phyloP scores from a whole-genome alignment of 257 asterid genomes.

The Gentiana straminea region DNA sequence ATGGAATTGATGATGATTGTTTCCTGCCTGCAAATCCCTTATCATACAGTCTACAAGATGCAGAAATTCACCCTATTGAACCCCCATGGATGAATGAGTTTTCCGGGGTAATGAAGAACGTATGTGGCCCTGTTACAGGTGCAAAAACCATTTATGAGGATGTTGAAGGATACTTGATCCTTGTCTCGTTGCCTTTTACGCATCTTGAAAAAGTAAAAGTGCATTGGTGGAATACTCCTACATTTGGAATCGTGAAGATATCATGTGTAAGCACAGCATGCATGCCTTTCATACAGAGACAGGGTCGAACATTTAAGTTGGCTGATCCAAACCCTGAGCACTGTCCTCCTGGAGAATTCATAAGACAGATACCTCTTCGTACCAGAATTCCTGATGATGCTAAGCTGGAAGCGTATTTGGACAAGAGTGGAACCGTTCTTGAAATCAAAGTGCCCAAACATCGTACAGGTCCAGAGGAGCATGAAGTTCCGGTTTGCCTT shows the following conservation, averaged over 20 bases:
- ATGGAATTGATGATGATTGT: conserved; percentile 39
- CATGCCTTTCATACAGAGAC: conserved; percentile 46
- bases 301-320: conserved; percentile 54
- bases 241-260: conserved; percentile 57
- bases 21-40: conserved; percentile 22
- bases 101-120: conserved; percentile 47
- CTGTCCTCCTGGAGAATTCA: conserved; percentile 77
- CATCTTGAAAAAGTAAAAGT: conserved; percentile 67
- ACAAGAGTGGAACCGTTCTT: conserved; percentile 53
- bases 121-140: conserved; percentile 60
- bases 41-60: conserved; percentile 27
- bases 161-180: conserved; percentile 42
- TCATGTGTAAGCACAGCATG: conserved; percentile 49
- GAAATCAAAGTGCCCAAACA: conserved; percentile 71
- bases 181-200: conserved; percentile 59
- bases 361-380: conserved; percentile 54
- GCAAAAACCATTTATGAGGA: conserved; percentile 67
- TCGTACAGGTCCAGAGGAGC: conserved; percentile 57
- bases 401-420: conserved; percentile 62
- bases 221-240: conserved; percentile 56
- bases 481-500: conserved; percentile 61
- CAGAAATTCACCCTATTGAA: conserved; percentile 34
- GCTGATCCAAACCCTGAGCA: conserved; percentile 47
- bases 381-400: conserved; percentile 77
- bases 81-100: conserved; percentile 54